These are phyloP conservation scores for Tetrapisispora phaffii DNA, from an alignment of 805 yeast species.

Conservation along the genomic window DNA sequence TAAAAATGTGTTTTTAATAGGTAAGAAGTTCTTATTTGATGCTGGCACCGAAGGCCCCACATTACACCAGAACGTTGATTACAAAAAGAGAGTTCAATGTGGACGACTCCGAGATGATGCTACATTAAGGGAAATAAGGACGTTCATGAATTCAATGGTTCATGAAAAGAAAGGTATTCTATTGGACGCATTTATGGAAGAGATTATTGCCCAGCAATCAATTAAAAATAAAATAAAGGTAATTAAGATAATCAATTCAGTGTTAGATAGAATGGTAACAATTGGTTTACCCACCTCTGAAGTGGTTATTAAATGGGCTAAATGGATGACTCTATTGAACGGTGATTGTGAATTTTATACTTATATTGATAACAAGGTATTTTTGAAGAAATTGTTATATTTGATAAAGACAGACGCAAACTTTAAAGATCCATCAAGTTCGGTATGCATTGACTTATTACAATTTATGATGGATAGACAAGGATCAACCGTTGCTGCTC, in stretches of 20 bases:
- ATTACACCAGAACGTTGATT: neutral
- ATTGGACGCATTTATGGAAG: constrained; percentile 10
- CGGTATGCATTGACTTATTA: neutral
- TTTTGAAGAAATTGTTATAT: constrained; percentile 13
- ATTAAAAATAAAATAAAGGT: constrained; percentile 11
- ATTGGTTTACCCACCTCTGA: constrained; percentile 3
- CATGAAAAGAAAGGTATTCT: constrained; percentile 6
- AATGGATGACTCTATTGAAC: constrained; percentile 16
- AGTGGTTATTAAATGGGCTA: constrained; percentile 17
- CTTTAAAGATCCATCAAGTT: neutral
- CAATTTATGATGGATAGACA: neutral
- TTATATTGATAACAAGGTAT: constrained; percentile 12
- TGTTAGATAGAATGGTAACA: constrained; percentile 8
- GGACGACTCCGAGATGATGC: constrained; percentile 1
- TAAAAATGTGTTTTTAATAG: neutral
- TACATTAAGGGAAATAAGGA: constrained; percentile 10
- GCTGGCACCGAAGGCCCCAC: neutral
- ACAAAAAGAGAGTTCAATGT: neutral
- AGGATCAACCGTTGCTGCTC: constrained; percentile 21
- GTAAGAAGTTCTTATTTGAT: constrained; percentile 1
- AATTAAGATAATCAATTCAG: constrained; percentile 11
- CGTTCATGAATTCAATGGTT: constrained; percentile 14
- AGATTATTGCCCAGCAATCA: constrained; percentile 17
- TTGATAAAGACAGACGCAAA: constrained; percentile 9
- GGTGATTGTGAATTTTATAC: constrained; percentile 23